Base-by-base conservation (phyloP, 768 basidiomycete genomes). In the Filobasidium wieringae region DNA sequence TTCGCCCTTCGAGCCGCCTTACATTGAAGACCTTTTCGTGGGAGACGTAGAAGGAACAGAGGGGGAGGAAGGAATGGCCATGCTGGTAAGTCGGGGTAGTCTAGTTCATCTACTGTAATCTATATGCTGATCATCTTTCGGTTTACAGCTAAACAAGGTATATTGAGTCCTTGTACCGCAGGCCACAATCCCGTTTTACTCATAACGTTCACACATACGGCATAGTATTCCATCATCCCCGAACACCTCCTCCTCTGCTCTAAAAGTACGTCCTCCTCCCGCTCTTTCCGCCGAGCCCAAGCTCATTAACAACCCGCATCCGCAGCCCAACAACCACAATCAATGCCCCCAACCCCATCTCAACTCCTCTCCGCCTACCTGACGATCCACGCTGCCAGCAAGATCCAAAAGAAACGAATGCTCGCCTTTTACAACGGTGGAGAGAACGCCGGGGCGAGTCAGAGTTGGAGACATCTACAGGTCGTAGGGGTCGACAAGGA, bases 361-460 rank as follows among this genome's bases (percentile, higher is more conserved):
- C 88, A 95, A 68, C 79, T 95, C 11, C 81, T 85, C 3, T 82
- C 85, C 57, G 78, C 83, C 4, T 91, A 90, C 74, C 70, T 77
- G n/a, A 76, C 93, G 29, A 76, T 96, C 2, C 71, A 79, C 0
- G 84, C 87, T 3, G 88, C 83, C 41, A 78, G 78, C 39, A 80
- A 81, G 64, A 62, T 77, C 76, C 67, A 65, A 14, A 77, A 68
- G 5, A 45, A 62, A 14, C 62, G 61, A n/a, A 50, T 84, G 56
- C 81, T 95, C 56, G 87, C 86, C 1, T 95, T 95, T 75, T 95
- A 90, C 74, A 96, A 96, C 63, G 93, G 91, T 82, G 72, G 68
- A 80, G 71, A 19, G 29, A 61, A 53, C n/a, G 68, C 63, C 57
- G 90, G 90, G 27, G 89, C 91, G 11, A 90, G 88, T 69, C 91